These are phyloP conservation scores for Aspergillus conjunctus DNA, from an alignment of 495 filamentous ascomycete species.

Conservation along the genomic window DNA sequence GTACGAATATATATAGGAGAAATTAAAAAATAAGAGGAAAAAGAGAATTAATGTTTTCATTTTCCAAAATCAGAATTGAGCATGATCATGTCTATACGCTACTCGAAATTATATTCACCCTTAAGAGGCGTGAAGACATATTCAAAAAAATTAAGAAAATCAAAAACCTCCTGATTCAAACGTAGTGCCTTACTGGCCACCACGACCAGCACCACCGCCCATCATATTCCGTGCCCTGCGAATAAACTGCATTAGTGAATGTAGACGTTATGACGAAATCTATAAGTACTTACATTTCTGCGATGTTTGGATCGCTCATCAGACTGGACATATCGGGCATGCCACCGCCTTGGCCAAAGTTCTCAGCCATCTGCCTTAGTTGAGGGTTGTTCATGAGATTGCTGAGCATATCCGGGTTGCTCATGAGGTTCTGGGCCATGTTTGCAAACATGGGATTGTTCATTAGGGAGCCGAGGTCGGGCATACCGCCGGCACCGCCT, in stretches of 20 bases:
- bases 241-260: conserved; percentile 22
- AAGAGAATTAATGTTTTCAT: neutral
- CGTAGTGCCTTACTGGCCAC: conserved; percentile 18
- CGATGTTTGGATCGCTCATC: conserved; percentile 89
- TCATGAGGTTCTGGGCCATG: conserved; percentile 97
- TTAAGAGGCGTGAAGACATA: conserved; percentile 6
- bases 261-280: neutral
- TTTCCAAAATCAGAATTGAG: neutral
- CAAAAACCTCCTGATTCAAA: neutral
- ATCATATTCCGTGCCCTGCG: conserved; percentile 75
- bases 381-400: conserved; percentile 94
- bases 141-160: conserved; percentile 3
- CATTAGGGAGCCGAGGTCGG: conserved; percentile 84
- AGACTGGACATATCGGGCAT: conserved; percentile 78
- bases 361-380: conserved; percentile 73
- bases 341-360: conserved; percentile 61
- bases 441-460: conserved; percentile 94
- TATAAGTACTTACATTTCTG: conserved; percentile 76
- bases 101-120: conserved; percentile 19
- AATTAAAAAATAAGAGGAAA: neutral
- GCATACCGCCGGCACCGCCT: conserved; percentile 77
- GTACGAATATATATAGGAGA: no score
- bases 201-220: conserved; percentile 56
- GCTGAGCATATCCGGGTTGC: conserved; percentile 85
- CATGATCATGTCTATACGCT: conserved; percentile 17